Conservation (phyloP, 208 protist genomes). For the Trypanosoma caninum region DNA sequence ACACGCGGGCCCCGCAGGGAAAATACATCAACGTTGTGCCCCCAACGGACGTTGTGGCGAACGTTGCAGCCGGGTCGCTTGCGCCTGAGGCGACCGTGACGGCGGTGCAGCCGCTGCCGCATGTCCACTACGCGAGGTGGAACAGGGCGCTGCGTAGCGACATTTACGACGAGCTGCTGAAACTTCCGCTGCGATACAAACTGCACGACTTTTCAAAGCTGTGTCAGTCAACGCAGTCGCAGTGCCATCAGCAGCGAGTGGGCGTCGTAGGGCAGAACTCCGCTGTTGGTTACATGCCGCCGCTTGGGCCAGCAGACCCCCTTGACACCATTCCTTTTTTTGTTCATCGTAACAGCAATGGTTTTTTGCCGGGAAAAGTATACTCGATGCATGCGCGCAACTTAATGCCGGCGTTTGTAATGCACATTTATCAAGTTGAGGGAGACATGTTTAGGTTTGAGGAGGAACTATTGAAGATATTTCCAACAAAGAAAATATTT, state of each 20-base stretch:
- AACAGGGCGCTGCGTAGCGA: constrained; percentile 57
- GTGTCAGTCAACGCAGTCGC: constrained; percentile 17
- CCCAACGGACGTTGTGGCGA: constrained; percentile 28
- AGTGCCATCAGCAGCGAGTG: constrained; percentile 25
- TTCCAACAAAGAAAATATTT: constrained; percentile 89
- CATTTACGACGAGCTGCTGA: constrained; percentile 87
- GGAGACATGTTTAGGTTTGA: constrained; percentile 82
- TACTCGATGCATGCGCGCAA: constrained; percentile 67
- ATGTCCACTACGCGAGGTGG: constrained; percentile 41
- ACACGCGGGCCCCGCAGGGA: constrained; percentile 42
- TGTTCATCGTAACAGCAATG: constrained; percentile 78
- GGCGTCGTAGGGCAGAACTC: constrained; percentile 43
- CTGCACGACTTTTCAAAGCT: constrained; percentile 73
- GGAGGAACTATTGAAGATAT: constrained; percentile 90
- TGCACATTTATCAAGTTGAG: constrained; percentile 65
- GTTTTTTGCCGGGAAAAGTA: constrained; percentile 64
- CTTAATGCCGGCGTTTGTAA: constrained; percentile 72
- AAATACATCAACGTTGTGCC: constrained; percentile 78
- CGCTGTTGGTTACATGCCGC: constrained; percentile 65
- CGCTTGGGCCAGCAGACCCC: constrained; percentile 72
- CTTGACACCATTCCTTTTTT: constrained; percentile 81
- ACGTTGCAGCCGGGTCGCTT: constrained; percentile 25
- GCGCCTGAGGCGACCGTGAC: constrained; percentile 34
- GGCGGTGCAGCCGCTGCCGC: constrained; percentile 25
- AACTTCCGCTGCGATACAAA: constrained; percentile 76